Evolutionary conservation across 805 yeast species (phyloP).

Genomic region (Naumovozyma castellii): DNA sequence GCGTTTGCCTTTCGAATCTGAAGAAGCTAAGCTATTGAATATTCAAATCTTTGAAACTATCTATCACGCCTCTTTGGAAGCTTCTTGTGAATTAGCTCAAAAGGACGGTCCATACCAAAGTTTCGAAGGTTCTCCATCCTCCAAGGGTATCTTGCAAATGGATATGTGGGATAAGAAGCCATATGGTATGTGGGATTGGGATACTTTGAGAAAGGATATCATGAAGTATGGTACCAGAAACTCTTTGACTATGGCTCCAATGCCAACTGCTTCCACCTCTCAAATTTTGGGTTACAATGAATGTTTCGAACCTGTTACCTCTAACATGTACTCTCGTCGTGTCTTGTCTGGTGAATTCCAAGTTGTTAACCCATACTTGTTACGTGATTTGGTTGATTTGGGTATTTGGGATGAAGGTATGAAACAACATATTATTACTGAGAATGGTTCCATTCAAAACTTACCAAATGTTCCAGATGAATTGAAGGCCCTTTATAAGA

Average conservation of each 20-base stretch:
- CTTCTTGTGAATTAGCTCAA: conserved; percentile 72
- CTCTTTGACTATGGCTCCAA: conserved; percentile 82
- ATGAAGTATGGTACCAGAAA: conserved; percentile 66
- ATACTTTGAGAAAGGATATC: conserved; percentile 49
- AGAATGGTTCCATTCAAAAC: conserved; percentile 78
- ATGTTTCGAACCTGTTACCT: conserved; percentile 93
- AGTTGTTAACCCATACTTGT: conserved; percentile 77
- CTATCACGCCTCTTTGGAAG: conserved; percentile 86
- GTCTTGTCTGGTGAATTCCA: conserved; percentile 92
- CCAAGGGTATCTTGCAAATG: conserved; percentile 73
- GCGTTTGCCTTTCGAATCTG: conserved; percentile 78
- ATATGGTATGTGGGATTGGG: conserved; percentile 82
- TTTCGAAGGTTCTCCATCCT: conserved; percentile 82
- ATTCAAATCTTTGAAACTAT: conserved; percentile 88
- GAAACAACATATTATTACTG: conserved; percentile 65
- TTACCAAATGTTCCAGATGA: conserved; percentile 67
- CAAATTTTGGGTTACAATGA: conserved; percentile 90
- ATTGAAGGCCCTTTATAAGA: conserved; percentile 70
- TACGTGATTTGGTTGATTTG: conserved; percentile 70
- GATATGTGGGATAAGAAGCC: conserved; percentile 84
- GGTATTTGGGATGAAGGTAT: conserved; percentile 76
- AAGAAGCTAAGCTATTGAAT: conserved; percentile 66
- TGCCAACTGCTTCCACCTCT: conserved; percentile 98
- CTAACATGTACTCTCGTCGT: conserved; percentile 84
- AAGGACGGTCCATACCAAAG: conserved; percentile 60